Conservation (phyloP, 2,329 filamentous ascomycete genomes). For the Xylaria sp. region DNA sequence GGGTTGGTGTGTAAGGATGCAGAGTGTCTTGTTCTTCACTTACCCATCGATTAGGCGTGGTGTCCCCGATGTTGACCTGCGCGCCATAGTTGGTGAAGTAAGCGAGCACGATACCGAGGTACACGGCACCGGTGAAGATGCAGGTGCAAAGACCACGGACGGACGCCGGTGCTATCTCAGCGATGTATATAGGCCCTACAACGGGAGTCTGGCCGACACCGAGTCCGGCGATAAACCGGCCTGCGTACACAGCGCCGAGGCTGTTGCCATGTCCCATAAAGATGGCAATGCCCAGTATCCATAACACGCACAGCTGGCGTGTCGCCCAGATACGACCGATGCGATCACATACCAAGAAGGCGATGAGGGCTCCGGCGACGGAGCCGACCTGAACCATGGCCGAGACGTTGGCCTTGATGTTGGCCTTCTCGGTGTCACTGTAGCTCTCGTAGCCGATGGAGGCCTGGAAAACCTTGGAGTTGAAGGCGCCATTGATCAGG, state of each 20-base stretch:
- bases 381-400: conserved; percentile 85
- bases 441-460: conserved; percentile 68
- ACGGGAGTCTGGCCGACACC: conserved; percentile 75
- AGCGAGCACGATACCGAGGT: conserved; percentile 79
- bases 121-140: conserved; percentile 76
- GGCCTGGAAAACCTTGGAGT: conserved; percentile 70
- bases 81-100: conserved; percentile 79
- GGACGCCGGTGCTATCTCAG: conserved; percentile 75
- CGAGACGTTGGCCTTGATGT: conserved; percentile 80
- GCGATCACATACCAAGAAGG: conserved; percentile 67
- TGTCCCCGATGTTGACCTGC: conserved; percentile 59
- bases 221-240: conserved; percentile 72
- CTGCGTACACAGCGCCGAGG: conserved; percentile 69
- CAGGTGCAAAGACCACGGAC: conserved; percentile 79
- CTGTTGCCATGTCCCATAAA: conserved; percentile 66
- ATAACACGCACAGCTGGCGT: conserved; percentile 65
- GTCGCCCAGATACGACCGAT: conserved; percentile 73
- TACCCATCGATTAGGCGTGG: conserved; percentile 61
- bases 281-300: conserved; percentile 67
- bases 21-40: conserved; percentile 18
- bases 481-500: conserved; percentile 77
- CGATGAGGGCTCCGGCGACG: conserved; percentile 74
- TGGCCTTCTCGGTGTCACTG: conserved; percentile 64
- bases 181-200: conserved; percentile 76
- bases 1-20: not conserved